These are phyloP conservation scores for Aureobasidium vineae DNA, from an alignment of 2,329 filamentous ascomycete genomes.

Conservation along the genomic window DNA sequence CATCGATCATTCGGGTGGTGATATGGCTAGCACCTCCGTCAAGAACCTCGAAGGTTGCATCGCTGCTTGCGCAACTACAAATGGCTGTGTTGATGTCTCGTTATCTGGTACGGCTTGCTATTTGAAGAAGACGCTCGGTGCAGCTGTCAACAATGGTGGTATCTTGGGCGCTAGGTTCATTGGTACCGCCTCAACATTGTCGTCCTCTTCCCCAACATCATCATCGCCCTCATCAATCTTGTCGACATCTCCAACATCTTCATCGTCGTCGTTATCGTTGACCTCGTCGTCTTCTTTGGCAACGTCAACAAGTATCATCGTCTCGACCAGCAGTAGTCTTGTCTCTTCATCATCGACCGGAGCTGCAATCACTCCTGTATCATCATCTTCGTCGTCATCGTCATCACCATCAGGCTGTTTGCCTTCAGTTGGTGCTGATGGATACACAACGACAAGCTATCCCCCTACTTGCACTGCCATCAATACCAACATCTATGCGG, in stretches of 20 bases:
- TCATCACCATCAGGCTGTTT: neutral
- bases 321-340: neutral
- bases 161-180: constrained; percentile 35
- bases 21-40: constrained; percentile 31
- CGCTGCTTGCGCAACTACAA: constrained; percentile 31
- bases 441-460: constrained; percentile 25
- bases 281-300: neutral
- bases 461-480: constrained; percentile 27
- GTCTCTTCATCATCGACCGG: neutral
- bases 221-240: neutral
- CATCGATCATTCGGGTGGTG: constrained; percentile 35
- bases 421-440: constrained; percentile 22
- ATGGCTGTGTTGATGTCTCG: constrained; percentile 32
- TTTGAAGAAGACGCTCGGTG: constrained; percentile 30
- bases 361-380: neutral
- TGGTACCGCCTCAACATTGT: neutral
- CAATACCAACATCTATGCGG: constrained; percentile 27
- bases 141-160: constrained; percentile 28
- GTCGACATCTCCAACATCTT: neutral
- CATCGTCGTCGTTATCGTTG: neutral
- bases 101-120: constrained; percentile 32
- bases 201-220: neutral
- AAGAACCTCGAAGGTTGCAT: constrained; percentile 32
- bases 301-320: neutral
- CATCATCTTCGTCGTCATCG: neutral